Base-by-base conservation (phyloP, 2,329 filamentous ascomycete genomes). In the Hypoxylon rubiginosum region DNA sequence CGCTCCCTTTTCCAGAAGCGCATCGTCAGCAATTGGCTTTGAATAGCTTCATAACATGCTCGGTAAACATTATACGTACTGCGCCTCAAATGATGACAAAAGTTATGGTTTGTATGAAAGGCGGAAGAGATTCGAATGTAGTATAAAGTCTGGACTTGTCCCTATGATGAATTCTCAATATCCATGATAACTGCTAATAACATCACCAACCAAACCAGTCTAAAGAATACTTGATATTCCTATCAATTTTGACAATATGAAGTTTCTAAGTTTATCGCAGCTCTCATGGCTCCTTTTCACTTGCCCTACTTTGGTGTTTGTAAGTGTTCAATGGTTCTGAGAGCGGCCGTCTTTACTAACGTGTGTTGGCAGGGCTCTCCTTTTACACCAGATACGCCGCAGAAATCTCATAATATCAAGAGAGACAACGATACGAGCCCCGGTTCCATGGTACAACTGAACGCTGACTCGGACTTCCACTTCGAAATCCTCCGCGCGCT, bases 401-500 rank as follows among this genome's bases (percentile, higher is more conserved):
- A 17, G 10, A 32, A 50, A 17, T 39, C 58, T 15, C 32, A 30
- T 1, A 28, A 15, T n/a, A 17, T 30, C 9, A 66, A 63, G 36
- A 59, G 66, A 50, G 62, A 64, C 30, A 67, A 68, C 32, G 24
- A 17, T 17, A 67, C 58, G 28, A 30, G 34, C 26, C n/a, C 62
- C 11, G 56, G 28, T 7, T 60, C 58, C 32, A 74, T 75, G 69
- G 52, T 69, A 7, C 69, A 67, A 26, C 62, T 76, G 4, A 75
- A 64, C 57, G 53, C 62, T 26, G 72, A 76, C 48, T 39, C 45
- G 3, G 59, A 67, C 56, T 76, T 76, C 58, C 67, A 74, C 60
- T 76, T 70, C 45, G 71, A 74, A 61, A 58, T 75, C 43, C 71
- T 75, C 11, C 72, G 73, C 4, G 64, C 45, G 15, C 55, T 75